Percentiles rank a stretch among this genome's conserved stretches.
Evolutionary conservation across 495 filamentous ascomycete species (phyloP).

Genomic region (Chlorociboria aeruginascens): DNA sequence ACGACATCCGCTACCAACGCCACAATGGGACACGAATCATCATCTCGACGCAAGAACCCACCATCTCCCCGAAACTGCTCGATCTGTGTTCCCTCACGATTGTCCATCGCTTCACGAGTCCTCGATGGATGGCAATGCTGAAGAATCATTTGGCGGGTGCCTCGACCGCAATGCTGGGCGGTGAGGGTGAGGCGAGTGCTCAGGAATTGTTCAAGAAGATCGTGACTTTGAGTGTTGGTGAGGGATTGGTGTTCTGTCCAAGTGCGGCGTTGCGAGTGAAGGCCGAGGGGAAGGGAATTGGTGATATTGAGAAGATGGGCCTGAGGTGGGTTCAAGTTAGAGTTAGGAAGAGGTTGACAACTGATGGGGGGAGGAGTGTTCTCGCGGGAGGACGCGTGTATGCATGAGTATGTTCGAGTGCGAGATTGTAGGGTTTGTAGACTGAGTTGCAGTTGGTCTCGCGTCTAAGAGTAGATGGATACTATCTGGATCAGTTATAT

Average conservation of each 20-base stretch:
- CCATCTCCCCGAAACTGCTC: constrained; percentile 53
- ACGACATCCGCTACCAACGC: constrained; percentile 56
- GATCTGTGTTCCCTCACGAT: constrained; percentile 63
- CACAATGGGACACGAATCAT: constrained; percentile 54
- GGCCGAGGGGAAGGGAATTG: neutral
- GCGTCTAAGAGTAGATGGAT: no score
- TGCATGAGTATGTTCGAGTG: no score
- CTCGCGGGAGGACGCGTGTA: constrained; percentile 19
- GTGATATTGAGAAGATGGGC: constrained; percentile 27
- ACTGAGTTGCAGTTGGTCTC: neutral
- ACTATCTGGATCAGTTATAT: neutral
- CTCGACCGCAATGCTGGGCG: neutral
- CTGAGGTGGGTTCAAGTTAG: constrained; percentile 32
- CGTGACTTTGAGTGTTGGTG: constrained; percentile 45
- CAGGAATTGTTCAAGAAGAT: constrained; percentile 40
- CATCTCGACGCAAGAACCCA: constrained; percentile 73
- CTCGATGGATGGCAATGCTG: constrained; percentile 53
- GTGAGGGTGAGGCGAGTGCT: neutral
- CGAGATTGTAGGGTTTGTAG: no score
- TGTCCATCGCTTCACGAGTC: constrained; percentile 63
- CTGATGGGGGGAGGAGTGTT: constrained; percentile 46
- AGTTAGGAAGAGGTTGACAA: constrained; percentile 31
- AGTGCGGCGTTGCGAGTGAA: constrained; percentile 24
- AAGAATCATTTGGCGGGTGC: constrained; percentile 46
- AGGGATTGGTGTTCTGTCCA: constrained; percentile 56